Evolutionary conservation across 2,329 filamentous ascomycete genomes (phyloP).

Genomic region (Beauveria sp.): DNA sequence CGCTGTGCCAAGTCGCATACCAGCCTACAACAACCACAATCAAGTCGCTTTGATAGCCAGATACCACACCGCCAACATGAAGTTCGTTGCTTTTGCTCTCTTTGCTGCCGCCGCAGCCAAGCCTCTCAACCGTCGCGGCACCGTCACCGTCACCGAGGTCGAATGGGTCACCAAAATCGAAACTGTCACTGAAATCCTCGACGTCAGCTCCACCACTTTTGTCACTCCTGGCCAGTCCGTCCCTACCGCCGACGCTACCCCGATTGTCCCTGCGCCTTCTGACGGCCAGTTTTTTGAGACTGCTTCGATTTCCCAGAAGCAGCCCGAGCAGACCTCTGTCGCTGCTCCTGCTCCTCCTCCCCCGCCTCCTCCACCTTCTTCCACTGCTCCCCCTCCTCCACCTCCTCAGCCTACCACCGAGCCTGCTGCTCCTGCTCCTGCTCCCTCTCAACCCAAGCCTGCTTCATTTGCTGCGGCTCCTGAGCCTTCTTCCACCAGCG

Average conservation of each 20-base stretch:
- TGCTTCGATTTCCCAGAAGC: neutral
- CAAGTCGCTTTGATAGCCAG: neutral
- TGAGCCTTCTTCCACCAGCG: constrained; percentile 12
- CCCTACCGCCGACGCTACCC: constrained; percentile 18
- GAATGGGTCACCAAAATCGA: constrained; percentile 44
- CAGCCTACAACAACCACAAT: neutral
- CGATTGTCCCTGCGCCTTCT: constrained; percentile 18
- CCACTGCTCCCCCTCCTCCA: constrained; percentile 8
- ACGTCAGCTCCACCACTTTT: constrained; percentile 40
- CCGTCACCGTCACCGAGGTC: constrained; percentile 38
- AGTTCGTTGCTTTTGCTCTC: constrained; percentile 25
- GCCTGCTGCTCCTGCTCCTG: constrained; percentile 13
- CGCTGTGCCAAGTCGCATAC: constrained; percentile 1
- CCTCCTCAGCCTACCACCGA: neutral
- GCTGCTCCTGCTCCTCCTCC: neutral
- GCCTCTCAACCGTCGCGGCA: constrained; percentile 33
- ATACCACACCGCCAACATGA: constrained; percentile 28
- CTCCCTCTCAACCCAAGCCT: constrained; percentile 11
- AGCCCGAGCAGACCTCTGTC: constrained; percentile 10
- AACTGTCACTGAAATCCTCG: constrained; percentile 40
- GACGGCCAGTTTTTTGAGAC: constrained; percentile 25
- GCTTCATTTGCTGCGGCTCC: constrained; percentile 13
- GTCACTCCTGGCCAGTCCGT: constrained; percentile 29
- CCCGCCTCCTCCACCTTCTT: constrained; percentile 5
- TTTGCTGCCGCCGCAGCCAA: constrained; percentile 36